These are phyloP conservation scores for Monosporozyma aquatica DNA, from an alignment of 805 yeast species.

Conservation along the genomic window DNA sequence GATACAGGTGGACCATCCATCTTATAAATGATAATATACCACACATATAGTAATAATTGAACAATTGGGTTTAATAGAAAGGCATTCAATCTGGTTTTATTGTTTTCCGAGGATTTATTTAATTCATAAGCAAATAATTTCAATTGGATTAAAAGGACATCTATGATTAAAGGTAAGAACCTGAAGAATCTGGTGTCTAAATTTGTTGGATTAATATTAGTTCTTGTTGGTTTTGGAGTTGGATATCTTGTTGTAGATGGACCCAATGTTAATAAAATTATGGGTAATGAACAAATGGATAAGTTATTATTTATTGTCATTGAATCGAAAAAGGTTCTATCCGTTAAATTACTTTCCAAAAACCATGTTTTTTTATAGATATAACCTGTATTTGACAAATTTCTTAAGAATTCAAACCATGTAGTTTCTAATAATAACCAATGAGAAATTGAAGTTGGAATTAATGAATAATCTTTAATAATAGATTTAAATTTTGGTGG, in stretches of 20 bases:
- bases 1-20: neutral
- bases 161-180: conserved; percentile 12
- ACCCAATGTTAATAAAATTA: conserved; percentile 4
- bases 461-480: conserved; percentile 6
- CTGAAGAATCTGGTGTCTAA: conserved; percentile 1
- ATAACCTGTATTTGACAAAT: conserved; percentile 5
- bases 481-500: conserved; percentile 9
- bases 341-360: neutral
- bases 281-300: conserved; percentile 15
- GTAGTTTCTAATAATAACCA: conserved; percentile 21
- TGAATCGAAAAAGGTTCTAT: conserved; percentile 8
- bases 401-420: conserved; percentile 21
- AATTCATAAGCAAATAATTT: conserved; percentile 10
- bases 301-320: conserved; percentile 16
- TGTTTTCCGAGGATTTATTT: conserved; percentile 3
- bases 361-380: conserved; percentile 8
- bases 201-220: conserved; percentile 5
- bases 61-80: conserved; percentile 16
- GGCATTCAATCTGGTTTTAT: conserved; percentile 8
- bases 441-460: conserved; percentile 12
- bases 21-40: conserved; percentile 13
- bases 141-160: conserved; percentile 13
- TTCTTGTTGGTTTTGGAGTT: neutral
- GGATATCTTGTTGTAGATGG: conserved; percentile 1
- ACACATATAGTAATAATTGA: conserved; percentile 17